Evolutionary conservation across 78 protist species (phyloP), one percentile per base, ranked within the genome.

Genomic region (Dictyostelium brefeldianum): DNA sequence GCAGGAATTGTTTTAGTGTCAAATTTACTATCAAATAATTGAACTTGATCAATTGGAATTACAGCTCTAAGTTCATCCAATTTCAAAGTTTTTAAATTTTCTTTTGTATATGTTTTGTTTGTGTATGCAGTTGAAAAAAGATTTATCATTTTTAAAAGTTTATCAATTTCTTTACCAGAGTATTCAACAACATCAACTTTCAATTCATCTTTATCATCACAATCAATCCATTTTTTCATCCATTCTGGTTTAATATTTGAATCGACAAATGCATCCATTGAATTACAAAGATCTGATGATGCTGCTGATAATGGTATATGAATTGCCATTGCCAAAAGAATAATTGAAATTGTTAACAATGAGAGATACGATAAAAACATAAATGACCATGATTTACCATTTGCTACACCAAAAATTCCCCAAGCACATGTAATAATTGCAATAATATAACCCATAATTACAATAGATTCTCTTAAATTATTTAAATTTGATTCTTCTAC

Each of bases 341-440:
- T 25, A 25, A 83, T 67, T 71, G 47, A 70, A 12, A 83, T 73
- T 10, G 77, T 17, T 5, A 83, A 25, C 0, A 83, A 25, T 18
- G 59, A 50, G 27, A 83, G 29, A 50, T 83, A 70, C 14, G 82
- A 50, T 8, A 83, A 51, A 22, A 83, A 83, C 81, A 83, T 70
- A 18, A 83, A 83, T 15, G 91, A 73, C 91, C 91, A 83, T 56
- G 91, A 36, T 56, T 56, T 83, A 7, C 82, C 91, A 83, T 83
- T 83, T 4, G 50, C 91, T 8, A 83, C 59, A 53, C 82, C 78
- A 36, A 83, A 83, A 11, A 83, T 65, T 73, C 77, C 91, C 80
- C 91, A 71, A 0, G 59, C 91, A 70, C 82, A 83, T 15, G 91
- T 62, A 31, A 83, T 18, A 17, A 83, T 73, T 12, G 91, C 80